Evolutionary conservation across 306 rosid genomes (phyloP).

Genomic region (Morella rubra): DNA sequence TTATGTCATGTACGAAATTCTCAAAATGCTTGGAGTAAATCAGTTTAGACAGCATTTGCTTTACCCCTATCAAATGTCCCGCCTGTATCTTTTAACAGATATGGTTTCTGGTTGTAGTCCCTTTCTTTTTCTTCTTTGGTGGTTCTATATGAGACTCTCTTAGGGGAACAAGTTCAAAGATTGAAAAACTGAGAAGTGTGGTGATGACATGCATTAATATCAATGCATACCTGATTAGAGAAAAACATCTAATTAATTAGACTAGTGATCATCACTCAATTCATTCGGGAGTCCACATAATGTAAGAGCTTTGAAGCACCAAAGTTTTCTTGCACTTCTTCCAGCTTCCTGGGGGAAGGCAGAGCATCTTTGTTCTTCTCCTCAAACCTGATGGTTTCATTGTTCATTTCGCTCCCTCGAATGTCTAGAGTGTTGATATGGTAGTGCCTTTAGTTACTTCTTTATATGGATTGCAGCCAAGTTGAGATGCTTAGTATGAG

Average conservation of each 20-base stretch:
- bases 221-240: neutral
- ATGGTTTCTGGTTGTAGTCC: neutral
- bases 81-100: neutral
- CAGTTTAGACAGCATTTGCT: conserved; percentile 4
- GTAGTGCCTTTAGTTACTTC: neutral
- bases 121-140: neutral
- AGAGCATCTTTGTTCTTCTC: neutral
- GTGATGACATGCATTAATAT: neutral
- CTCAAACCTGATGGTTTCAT: neutral
- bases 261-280: neutral
- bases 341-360: neutral
- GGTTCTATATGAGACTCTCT: neutral
- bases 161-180: neutral
- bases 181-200: neutral
- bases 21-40: neutral
- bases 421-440: neutral
- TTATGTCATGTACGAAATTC: conserved; percentile 22
- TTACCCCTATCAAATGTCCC: neutral
- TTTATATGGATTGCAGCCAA: too few relatives aligned
- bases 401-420: neutral
- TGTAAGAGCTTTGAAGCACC: neutral
- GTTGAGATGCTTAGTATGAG: too few relatives aligned
- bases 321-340: neutral
- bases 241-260: neutral
- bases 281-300: neutral